phyloP scores from a whole-genome alignment of 2,329 filamentous ascomycete species.

The Fonsecaea nubica region DNA sequence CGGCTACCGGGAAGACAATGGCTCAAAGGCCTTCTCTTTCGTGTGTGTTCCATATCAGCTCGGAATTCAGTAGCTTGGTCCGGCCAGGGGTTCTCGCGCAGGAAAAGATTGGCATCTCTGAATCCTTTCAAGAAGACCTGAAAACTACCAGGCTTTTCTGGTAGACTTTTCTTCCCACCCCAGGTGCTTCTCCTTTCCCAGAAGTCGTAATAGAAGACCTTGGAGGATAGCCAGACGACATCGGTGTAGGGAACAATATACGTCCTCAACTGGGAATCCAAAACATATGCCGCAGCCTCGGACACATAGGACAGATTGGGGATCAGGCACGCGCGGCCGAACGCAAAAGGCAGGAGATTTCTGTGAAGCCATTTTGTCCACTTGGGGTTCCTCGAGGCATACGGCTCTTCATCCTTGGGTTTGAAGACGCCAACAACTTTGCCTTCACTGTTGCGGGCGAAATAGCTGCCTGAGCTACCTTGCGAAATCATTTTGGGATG shows the following conservation, averaged over 20 bases:
- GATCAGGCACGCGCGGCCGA: constrained; percentile 92
- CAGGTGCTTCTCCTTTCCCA: constrained; percentile 92
- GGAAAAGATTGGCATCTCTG: constrained; percentile 94
- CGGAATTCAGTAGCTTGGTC: constrained; percentile 78
- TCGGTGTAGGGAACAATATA: constrained; percentile 96
- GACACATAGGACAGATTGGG: constrained; percentile 98
- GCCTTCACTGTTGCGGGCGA: constrained; percentile 86
- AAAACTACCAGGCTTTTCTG: constrained; percentile 91
- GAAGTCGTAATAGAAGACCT: constrained; percentile 97
- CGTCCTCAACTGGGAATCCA: constrained; percentile 87
- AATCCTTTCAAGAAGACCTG: constrained; percentile 97
- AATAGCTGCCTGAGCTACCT: constrained; percentile 97
- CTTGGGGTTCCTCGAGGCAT: constrained; percentile 94
- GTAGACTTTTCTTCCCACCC: constrained; percentile 83
- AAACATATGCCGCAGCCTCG: constrained; percentile 93
- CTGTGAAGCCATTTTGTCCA: constrained; percentile 99
- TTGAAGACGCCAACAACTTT: constrained; percentile 99
- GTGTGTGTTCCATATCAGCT: constrained; percentile 69
- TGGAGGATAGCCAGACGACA: constrained; percentile 90
- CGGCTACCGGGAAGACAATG: constrained; percentile 76
- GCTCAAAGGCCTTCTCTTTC: constrained; percentile 75
- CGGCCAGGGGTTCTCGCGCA: constrained; percentile 95
- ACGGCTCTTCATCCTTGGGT: constrained; percentile 98
- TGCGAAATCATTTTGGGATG: constrained; percentile 97
- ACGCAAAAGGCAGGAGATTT: constrained; percentile 96